These are phyloP conservation scores for Fragilaria crotonensis DNA, from an alignment of 108 stramenopile genomes.

Conservation along the genomic window DNA sequence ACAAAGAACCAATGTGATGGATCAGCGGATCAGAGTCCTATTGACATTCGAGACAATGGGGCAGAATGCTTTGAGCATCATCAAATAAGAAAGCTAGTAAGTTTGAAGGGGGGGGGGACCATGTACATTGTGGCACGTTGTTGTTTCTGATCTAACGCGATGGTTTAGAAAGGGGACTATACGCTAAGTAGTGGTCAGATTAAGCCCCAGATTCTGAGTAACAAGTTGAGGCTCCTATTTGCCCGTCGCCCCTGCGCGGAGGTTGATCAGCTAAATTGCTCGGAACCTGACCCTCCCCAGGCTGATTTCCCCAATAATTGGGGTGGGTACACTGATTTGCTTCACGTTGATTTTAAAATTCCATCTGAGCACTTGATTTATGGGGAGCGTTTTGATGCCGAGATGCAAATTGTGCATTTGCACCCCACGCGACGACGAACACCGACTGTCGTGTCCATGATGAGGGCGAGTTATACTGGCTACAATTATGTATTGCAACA, in stretches of 20 bases:
- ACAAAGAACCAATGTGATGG: conserved; percentile 32
- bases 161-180: conserved; percentile 42
- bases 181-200: conserved; percentile 14
- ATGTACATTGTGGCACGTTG: too few relatives aligned
- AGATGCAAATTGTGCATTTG: conserved; percentile 72
- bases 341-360: conserved; percentile 82
- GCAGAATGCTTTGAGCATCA: conserved; percentile 42
- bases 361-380: conserved; percentile 69
- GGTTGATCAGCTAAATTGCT: conserved; percentile 11
- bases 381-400: conserved; percentile 63
- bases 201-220: conserved; percentile 9
- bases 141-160: too few relatives aligned
- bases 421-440: conserved; percentile 30
- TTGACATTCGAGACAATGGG: conserved; percentile 52
- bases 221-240: conserved; percentile 34
- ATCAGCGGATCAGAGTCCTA: conserved; percentile 57
- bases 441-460: conserved; percentile 27
- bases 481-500: conserved; percentile 31
- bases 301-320: conserved; percentile 77
- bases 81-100: conserved; percentile 34
- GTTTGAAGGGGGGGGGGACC: conserved; percentile 3
- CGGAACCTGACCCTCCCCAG: conserved; percentile 48
- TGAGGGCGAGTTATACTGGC: conserved; percentile 18
- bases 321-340: conserved; percentile 43
- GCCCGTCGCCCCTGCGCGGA: conserved; percentile 34